Conservation (phyloP, 2,329 filamentous ascomycete genomes). For the Colletotrichum siamense region DNA sequence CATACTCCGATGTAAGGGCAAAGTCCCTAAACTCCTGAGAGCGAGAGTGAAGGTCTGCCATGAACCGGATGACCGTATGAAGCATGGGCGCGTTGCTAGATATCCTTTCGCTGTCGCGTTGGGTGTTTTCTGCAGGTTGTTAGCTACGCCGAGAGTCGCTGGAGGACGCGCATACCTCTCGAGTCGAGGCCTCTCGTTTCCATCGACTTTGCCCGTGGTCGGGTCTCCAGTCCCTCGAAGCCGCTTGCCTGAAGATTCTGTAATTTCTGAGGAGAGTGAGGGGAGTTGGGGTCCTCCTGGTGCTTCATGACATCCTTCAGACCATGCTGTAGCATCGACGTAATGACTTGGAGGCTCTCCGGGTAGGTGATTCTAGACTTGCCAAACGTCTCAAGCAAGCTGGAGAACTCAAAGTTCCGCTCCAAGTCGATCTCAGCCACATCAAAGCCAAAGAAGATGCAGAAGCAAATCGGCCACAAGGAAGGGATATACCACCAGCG, state of each 20-base stretch:
- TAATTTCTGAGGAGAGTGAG: constrained; percentile 52
- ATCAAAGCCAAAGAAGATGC: constrained; percentile 86
- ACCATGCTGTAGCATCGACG: constrained; percentile 86
- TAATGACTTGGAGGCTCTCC: constrained; percentile 80
- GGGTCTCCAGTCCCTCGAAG: constrained; percentile 32
- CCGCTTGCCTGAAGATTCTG: constrained; percentile 18
- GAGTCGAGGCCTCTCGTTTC: constrained; percentile 65
- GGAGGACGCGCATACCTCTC: constrained; percentile 42
- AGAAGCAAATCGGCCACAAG: constrained; percentile 88
- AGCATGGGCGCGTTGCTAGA: constrained; percentile 66
- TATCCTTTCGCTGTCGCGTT: constrained; percentile 53
- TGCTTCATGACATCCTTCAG: constrained; percentile 72
- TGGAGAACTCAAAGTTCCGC: constrained; percentile 75
- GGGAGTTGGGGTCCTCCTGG: constrained; percentile 65
- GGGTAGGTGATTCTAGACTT: constrained; percentile 73
- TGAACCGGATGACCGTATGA: constrained; percentile 78
- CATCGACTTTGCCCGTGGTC: constrained; percentile 66
- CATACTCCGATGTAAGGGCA: constrained; percentile 78
- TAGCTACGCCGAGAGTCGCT: not conserved
- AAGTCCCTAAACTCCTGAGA: constrained; percentile 85
- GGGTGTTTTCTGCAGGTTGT: constrained; percentile 37
- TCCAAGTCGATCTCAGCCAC: constrained; percentile 77
- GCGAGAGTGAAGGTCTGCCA: constrained; percentile 78
- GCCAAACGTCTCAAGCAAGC: constrained; percentile 76
- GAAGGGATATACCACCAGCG: constrained; percentile 88